Base-by-base conservation (phyloP, 1,284 basidiomycete species). In the Trichosporon inkin region DNA sequence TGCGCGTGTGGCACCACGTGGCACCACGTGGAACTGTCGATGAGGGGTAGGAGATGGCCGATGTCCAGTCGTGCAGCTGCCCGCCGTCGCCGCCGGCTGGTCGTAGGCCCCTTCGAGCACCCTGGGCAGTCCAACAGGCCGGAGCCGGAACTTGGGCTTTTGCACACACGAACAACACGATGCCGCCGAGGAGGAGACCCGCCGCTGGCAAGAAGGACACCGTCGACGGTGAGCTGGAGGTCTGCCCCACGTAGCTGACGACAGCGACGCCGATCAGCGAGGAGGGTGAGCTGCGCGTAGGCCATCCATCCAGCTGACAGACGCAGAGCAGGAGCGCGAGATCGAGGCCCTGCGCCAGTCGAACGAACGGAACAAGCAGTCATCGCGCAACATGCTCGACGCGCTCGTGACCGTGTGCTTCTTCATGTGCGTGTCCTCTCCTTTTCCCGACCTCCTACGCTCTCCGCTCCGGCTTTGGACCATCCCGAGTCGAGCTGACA, bases 301-400 rank as follows among this genome's bases (percentile, higher is more conserved):
- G 10, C 41, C 7, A 20, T 17, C 41, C n/a, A 17, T 13, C 22
- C 8, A 54, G 22, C 36, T 39, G 14, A 28, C 53, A 14, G 10
- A 11, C 22, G 10, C 56, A 75, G 73, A 71, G 52, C 74, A 76
- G 62, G 72, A 73, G 8, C 58, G 62, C 7, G 68, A 72, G 63
- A 74, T 76, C 57, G 28, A 35, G 14, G 20, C 59, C 2, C 53
- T 76, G n/a, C 49, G 66, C 32, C 20, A 34, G 14, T 68, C 68
- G 64, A 69, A 71, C 22, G 60, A 51, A 2, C 32, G 22, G n/a
- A 63, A 70, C 56, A 71, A 70, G 51, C 39, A 53, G 16, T 62
- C 62, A 20, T 63, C 65, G 16, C 64, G 69, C 20, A 62, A 61
- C 34, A 61, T 61, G 13, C 66, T 75, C 17, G 72, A 76, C 56